A percentile compares a stretch with the other conserved stretches of the same genome.
phyloP scores from a whole-genome alignment of 139 green algal genomes.

The Chlorella sp. region DNA sequence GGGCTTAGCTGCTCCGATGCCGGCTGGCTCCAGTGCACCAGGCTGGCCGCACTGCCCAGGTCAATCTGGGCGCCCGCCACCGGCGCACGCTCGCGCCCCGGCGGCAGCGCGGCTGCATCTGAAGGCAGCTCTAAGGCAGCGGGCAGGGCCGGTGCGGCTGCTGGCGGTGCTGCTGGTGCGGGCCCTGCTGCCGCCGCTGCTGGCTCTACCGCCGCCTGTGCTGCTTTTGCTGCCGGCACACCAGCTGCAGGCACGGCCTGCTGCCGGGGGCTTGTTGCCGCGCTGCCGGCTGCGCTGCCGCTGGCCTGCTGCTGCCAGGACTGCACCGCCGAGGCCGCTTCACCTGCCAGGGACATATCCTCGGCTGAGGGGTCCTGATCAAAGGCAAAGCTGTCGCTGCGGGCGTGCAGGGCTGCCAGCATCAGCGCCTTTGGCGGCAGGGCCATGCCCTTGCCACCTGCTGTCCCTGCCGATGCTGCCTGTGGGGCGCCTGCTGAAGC shows the following conservation, averaged over 20 bases:
- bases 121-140: background rate
- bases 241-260: background rate
- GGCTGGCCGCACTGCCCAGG: conserved; percentile 24
- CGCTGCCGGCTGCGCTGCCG: conserved; percentile 1
- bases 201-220: background rate
- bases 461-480: background rate
- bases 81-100: background rate
- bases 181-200: background rate
- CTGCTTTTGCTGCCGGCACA: too few species aligned
- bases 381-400: conserved; percentile 21
- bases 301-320: conserved; percentile 12
- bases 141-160: background rate
- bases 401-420: background rate
- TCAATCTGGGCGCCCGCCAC: background rate
- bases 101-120: background rate
- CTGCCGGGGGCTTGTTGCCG: background rate
- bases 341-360: background rate
- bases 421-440: background rate
- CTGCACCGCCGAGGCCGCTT: background rate
- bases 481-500: background rate
- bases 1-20: background rate
- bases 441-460: background rate
- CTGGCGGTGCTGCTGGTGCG: background rate
- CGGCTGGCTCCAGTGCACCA: conserved; percentile 31
- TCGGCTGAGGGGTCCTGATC: background rate